Evolutionary conservation across 495 filamentous ascomycete genomes (phyloP).

Genomic region (Hypoxylon crocopeplum): DNA sequence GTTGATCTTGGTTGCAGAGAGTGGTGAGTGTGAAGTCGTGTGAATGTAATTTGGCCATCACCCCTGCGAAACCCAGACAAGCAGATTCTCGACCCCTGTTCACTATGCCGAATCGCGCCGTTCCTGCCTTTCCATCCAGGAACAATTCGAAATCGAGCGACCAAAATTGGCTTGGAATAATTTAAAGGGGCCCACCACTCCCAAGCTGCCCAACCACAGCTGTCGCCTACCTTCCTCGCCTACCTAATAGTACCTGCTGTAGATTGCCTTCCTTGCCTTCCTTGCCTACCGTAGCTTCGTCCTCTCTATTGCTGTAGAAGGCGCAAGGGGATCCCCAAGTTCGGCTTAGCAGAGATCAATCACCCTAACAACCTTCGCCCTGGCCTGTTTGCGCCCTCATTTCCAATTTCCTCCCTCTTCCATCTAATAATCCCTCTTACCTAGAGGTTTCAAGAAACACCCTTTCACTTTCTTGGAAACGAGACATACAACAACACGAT

Average conservation of each 20-base stretch:
- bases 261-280: conserved; percentile 16
- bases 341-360: conserved; percentile 31
- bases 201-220: conserved; percentile 26
- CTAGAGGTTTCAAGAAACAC: conserved; percentile 8
- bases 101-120: conserved; percentile 29
- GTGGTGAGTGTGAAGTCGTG: conserved; percentile 11
- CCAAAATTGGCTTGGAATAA: conserved; percentile 36
- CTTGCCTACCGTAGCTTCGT: neutral
- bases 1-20: conserved; percentile 3
- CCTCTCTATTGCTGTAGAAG: conserved; percentile 23
- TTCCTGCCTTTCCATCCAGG: conserved; percentile 35
- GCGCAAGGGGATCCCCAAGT: conserved; percentile 33
- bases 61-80: conserved; percentile 34
- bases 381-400: conserved; percentile 18
- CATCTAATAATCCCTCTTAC: conserved; percentile 10
- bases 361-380: conserved; percentile 34
- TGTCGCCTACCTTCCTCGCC: conserved; percentile 9
- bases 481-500: conserved; percentile 17
- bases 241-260: neutral
- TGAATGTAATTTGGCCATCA: conserved; percentile 18
- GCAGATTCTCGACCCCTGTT: conserved; percentile 28
- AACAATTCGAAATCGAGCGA: conserved; percentile 24
- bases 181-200: conserved; percentile 32
- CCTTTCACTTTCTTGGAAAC: conserved; percentile 26
- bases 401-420: conserved; percentile 14